These are phyloP conservation scores for Lachancea sp. DNA, from an alignment of 805 yeast species.

Conservation along the genomic window DNA sequence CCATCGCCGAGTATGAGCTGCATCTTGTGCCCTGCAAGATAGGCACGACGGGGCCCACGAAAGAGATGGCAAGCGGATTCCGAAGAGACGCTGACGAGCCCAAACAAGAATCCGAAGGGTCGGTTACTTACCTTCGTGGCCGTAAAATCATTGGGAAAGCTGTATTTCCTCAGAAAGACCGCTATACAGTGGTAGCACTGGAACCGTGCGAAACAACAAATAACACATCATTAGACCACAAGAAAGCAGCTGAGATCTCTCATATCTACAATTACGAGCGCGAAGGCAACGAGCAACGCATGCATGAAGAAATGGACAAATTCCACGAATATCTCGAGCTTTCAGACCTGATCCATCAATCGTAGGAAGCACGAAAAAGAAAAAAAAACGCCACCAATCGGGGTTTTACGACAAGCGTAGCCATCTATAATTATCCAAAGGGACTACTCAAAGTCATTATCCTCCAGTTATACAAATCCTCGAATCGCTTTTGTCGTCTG, in stretches of 20 bases:
- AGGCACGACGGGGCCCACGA: slow-evolving; percentile 15
- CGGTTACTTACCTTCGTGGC: slow-evolving; percentile 32
- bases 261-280: slow-evolving; percentile 33
- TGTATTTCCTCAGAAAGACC: slow-evolving; percentile 4
- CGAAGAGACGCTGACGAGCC: slow-evolving; percentile 10
- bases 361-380: background rate
- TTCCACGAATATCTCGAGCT: slow-evolving; percentile 25
- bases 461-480: too few species aligned
- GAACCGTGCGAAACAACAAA: slow-evolving; percentile 11
- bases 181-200: slow-evolving; percentile 16
- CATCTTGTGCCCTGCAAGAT: slow-evolving; percentile 23
- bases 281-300: slow-evolving; percentile 32
- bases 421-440: too few species aligned
- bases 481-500: too few species aligned
- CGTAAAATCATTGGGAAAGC: slow-evolving; percentile 30
- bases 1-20: slow-evolving; percentile 7
- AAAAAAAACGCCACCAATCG: too few species aligned
- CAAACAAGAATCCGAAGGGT: slow-evolving; percentile 1
- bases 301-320: slow-evolving; percentile 23
- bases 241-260: slow-evolving; percentile 9
- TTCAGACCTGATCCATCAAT: slow-evolving; percentile 14
- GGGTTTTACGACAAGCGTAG: too few species aligned
- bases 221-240: slow-evolving; percentile 11
- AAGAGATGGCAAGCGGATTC: slow-evolving; percentile 16
- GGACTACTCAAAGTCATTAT: too few species aligned